Base-by-base conservation (phyloP, 2,329 filamentous ascomycete genomes). In the Cercospora canescens region DNA sequence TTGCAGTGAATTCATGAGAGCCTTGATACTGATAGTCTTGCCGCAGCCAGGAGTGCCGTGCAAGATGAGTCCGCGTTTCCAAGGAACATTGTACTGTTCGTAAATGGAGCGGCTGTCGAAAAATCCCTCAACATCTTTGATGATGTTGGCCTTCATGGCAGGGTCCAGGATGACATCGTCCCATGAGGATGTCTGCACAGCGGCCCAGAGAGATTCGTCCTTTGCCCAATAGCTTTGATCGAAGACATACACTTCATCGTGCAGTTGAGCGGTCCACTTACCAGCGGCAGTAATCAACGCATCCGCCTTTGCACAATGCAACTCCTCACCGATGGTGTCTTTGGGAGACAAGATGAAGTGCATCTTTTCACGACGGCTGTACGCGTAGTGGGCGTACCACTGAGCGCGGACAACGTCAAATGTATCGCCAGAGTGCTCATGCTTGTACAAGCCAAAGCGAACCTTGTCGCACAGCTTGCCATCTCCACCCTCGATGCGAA, bases 11-110 rank as follows among this genome's bases (percentile, higher is more conserved):
- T 81, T 78, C 80, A 69, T 74, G 21, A 74, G 64, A 14, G 73
- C 73, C 66, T 81, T 81, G 73, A 82, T 79, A 6, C 76, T 79
- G 60, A 83, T 79, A 1, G 81, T 83, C 72, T 83, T 82, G n/a
- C 81, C 81, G 66, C 80, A 79, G 70, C 79, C 52, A 69, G 77
- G 45, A 12, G 76, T 86, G 0, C 88, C 66, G 52, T 70, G 67
- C 39, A 71, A 35, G 50, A 71, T 69, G 14, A 83, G 72, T n/a
- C 82, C 82, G 21, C 82, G 76, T 65, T 82, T 83, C 82, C 82
- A 83, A 0, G 82, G 81, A 6, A 83, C 81, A 1, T 78, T 76
- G 34, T 81, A 79, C n/a, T 79, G 74, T n/a, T 76, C 71, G 70
- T 83, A 83, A 4, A 80, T 69, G 2, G 76, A 72, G 48, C 73